Base-by-base conservation (phyloP, 2,329 filamentous ascomycete genomes). In the Alternaria postmessia region DNA sequence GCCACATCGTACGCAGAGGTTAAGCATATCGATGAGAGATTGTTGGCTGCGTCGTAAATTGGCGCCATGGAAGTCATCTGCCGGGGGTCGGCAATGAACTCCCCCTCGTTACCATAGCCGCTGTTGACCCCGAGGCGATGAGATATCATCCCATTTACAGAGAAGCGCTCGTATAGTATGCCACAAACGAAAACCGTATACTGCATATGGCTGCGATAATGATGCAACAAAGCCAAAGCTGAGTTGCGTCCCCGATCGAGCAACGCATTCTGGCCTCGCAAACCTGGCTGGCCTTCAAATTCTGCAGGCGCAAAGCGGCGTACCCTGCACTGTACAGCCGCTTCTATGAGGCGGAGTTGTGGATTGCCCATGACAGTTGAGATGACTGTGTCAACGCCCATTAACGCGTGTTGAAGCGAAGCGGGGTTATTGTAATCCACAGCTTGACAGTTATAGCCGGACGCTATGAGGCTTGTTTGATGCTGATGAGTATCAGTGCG, bases 131-230 rank as follows among this genome's bases (percentile, higher is more conserved):
- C 89, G 47, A 93, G 88, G 34, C 83, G 81, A 54, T 87, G 83
- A 18, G 82, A 80, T 12, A 82, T 81, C 59, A 93, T 83, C 0
- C 91, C 91, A 3, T 86, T 87, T 0, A 88, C 88, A 20, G 87
- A 87, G 69, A 93, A 93, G 1, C 90, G 83, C 73, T 93, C 91
- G 81, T 92, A 93, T 65, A 93, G 87, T 30, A 93, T 78, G 20
- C 91, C 91, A 67, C 91, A 93, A 0, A 88, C 86, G 76, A 93
- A 93, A 26, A 88, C 82, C 0, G 90, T 92, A 62, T 85, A 91
- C 42, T 85, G 83, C 80, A 93, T 91, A 44, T 81, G 78, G 59
- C 82, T 77, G 2, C 81, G 78, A 75, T 86, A 88, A 49, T 87
- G 82, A 48, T 84, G 81, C 4, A 92, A 78, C 16, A 85, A 81